Base-by-base conservation (phyloP, 2,329 filamentous ascomycete genomes). In the Fusarium nanum region DNA sequence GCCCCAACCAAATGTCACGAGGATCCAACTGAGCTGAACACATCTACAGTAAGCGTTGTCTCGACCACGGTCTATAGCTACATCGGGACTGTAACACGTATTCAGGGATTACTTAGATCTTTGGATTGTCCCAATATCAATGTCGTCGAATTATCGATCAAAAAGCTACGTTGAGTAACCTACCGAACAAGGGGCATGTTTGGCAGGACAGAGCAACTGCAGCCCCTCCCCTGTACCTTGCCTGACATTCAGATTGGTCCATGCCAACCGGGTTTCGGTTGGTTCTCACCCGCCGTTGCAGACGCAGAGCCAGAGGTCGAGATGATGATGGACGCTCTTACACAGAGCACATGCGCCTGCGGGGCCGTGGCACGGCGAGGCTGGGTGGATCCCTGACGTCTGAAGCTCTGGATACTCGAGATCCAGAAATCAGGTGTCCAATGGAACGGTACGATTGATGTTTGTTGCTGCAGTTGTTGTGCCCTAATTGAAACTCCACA, bases 401-500 rank as follows among this genome's bases (percentile, higher is more conserved):
- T 63, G 46, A 62, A 72, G 71, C 70, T 73, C 52, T 65, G 59
- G 64, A 71, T 57, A 60, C 49, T 63, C 55, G 23, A 71, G 62
- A 59, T 67, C 58, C 60, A 72, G 61, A 61, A 67, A 41, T 41
- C 63, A 67, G 61, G 58, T 67, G 69, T 59, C 75, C 75, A 73
- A 75, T 71, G 68, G 62, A 68, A 58, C 64, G 69, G 72, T 70
- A 75, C 68, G 40, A 70, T 76, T 47, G 54, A 60, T 67, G 57
- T 28, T 37, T 47, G 57, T 22, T 56, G 14, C 49, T 63, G 42
- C 16, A 47, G 67, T 67, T 75, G 73, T 73, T 73, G 67, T 77
- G 75, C 75, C 75, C 75, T 77, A 77, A 75, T 65, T 63, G 48
- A 67, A 62, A 66, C 68, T 71, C 74, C 75, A 76, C 75, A 72